Evolutionary conservation across 1,284 basidiomycete species (phyloP).

Genomic region (Termitomyces sp.): DNA sequence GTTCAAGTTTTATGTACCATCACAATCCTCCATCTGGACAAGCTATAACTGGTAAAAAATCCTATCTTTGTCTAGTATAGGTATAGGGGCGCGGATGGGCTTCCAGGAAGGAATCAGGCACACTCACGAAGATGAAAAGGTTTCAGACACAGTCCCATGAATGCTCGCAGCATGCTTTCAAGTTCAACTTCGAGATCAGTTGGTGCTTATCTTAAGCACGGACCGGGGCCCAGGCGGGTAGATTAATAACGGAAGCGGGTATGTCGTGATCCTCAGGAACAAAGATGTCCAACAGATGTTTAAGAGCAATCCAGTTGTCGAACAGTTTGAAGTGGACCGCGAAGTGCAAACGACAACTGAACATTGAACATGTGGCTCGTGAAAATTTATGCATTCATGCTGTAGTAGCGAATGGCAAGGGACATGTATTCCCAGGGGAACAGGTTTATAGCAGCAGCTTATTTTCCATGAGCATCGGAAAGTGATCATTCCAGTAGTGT

Average conservation of each 20-base stretch:
- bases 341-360: background rate
- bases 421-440: slow-evolving; percentile 1
- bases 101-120: background rate
- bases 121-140: background rate
- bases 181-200: background rate
- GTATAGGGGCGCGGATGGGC: background rate
- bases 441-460: background rate
- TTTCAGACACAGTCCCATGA: background rate
- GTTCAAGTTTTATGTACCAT: background rate
- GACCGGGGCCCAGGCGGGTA: background rate
- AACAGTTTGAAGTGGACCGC: background rate
- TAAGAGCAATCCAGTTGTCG: background rate
- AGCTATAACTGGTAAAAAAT: background rate
- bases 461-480: slow-evolving; percentile 2
- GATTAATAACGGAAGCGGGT: background rate
- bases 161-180: background rate
- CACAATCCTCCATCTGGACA: background rate
- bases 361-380: background rate
- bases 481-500: background rate
- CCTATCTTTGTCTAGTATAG: background rate
- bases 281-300: background rate
- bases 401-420: background rate
- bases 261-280: background rate
- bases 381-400: background rate
- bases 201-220: background rate